Percentiles rank a stretch among this genome's conserved stretches.
phyloP scores from a whole-genome alignment of 148 eudicot species.

The Spergularia marina region DNA sequence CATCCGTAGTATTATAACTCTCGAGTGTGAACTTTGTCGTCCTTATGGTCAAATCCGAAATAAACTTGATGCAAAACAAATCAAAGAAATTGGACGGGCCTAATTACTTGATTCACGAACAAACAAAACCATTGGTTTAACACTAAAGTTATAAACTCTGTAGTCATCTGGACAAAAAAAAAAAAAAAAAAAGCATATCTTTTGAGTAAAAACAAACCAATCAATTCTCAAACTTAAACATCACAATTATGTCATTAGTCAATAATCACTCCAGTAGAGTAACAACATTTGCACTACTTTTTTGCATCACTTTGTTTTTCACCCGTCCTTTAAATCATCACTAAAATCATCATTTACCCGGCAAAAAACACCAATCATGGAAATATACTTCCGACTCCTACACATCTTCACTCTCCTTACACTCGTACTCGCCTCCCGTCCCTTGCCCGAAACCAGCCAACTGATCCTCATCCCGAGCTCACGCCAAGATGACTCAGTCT shows the following conservation, averaged over 20 bases:
- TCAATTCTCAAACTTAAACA: neutral
- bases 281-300: neutral
- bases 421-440: conserved; percentile 21
- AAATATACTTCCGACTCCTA: conserved; percentile 12
- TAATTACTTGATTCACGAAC: conserved; percentile 4
- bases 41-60: too few relatives aligned
- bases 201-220: neutral
- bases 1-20: too few relatives aligned
- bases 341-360: neutral
- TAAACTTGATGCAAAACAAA: too few relatives aligned
- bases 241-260: neutral
- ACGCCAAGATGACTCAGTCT: conserved; percentile 24
- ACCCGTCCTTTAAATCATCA: neutral
- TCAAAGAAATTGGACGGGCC: neutral
- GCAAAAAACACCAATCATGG: conserved; percentile 26
- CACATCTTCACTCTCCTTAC: conserved; percentile 12
- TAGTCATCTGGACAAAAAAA: neutral
- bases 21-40: too few relatives aligned
- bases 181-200: too few relatives aligned
- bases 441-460: conserved; percentile 11
- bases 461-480: conserved; percentile 3
- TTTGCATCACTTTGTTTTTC: neutral
- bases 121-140: neutral
- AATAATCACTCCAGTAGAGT: neutral
- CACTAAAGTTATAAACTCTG: neutral